Evolutionary conservation across 208 protist genomes (phyloP).

Genomic region (Zelonia costaricensis): DNA sequence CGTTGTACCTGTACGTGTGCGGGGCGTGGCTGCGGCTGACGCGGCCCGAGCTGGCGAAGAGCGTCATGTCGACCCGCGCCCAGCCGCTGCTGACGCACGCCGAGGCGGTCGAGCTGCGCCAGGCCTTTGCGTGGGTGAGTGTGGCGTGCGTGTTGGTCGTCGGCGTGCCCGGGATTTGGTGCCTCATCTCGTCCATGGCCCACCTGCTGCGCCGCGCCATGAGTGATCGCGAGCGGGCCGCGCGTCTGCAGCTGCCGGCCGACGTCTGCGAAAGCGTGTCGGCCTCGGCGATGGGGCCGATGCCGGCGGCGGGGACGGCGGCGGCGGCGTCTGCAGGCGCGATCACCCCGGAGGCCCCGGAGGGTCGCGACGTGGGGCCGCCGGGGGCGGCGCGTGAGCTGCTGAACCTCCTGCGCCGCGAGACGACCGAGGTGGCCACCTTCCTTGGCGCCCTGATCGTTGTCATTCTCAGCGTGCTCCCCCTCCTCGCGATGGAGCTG

Average conservation of each 20-base stretch:
- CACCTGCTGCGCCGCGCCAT: slow-evolving; percentile 4
- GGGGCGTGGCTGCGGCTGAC: slow-evolving; percentile 15
- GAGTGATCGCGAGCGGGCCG: slow-evolving; percentile 7
- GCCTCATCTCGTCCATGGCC: background rate
- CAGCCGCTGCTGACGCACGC: background rate
- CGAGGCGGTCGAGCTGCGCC: background rate
- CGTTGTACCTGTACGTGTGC: slow-evolving; percentile 34
- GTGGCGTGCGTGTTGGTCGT: slow-evolving; percentile 13
- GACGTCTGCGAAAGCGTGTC: background rate
- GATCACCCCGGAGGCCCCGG: background rate
- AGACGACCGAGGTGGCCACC: background rate
- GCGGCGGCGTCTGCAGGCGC: no score
- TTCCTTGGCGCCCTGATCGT: slow-evolving; percentile 14
- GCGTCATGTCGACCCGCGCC: background rate
- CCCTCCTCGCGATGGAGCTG: slow-evolving; percentile 47
- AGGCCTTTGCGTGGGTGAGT: background rate
- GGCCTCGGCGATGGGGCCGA: background rate
- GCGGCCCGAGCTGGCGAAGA: background rate
- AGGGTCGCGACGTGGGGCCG: background rate
- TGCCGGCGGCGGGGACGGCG: background rate
- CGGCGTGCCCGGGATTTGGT: slow-evolving; percentile 10
- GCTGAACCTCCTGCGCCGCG: background rate
- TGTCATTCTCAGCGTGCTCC: slow-evolving; percentile 25
- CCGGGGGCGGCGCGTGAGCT: background rate
- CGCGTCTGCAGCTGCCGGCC: slow-evolving; percentile 2